Conservation (phyloP, 768 basidiomycete genomes). For the Nevesoporus exiguus region DNA sequence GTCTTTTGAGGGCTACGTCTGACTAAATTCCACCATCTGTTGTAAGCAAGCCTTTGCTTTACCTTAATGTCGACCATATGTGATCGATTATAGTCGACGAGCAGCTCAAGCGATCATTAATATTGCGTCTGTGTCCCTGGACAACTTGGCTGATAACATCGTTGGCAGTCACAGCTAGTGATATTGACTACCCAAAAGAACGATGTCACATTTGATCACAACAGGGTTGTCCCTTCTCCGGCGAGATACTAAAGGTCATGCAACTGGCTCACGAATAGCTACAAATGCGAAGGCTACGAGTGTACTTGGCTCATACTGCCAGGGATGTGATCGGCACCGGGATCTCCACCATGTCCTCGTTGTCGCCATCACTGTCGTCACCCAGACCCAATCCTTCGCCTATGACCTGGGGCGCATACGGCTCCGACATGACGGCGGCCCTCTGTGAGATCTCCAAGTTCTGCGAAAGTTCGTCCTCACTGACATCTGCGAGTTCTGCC, state of each 20-base stretch:
- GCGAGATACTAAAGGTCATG: not conserved
- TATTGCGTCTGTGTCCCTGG: too few species aligned
- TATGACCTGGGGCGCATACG: not conserved
- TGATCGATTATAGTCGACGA: not conserved
- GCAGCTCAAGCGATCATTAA: not conserved
- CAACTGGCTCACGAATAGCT: not conserved
- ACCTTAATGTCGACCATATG: too few species aligned
- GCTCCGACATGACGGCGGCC: not conserved
- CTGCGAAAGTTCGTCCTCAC: conserved; percentile 30
- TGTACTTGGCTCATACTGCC: conserved; percentile 6
- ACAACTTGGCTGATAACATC: too few species aligned
- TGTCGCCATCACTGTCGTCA: conserved; percentile 10
- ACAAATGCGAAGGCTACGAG: not conserved
- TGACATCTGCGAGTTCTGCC: conserved; percentile 56
- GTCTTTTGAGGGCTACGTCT: too few species aligned
- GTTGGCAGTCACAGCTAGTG: too few species aligned
- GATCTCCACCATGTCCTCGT: conserved; percentile 31
- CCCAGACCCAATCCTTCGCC: conserved; percentile 8
- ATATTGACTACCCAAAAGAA: too few species aligned
- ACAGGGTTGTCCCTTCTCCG: too few species aligned
- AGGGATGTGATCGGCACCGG: conserved; percentile 20
- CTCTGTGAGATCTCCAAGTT: conserved; percentile 20
- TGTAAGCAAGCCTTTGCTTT: too few species aligned
- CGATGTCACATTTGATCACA: not conserved
- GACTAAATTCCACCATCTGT: too few species aligned